Base-by-base conservation (phyloP, 2,329 filamentous ascomycete genomes). In the Clarireedia sp. region DNA sequence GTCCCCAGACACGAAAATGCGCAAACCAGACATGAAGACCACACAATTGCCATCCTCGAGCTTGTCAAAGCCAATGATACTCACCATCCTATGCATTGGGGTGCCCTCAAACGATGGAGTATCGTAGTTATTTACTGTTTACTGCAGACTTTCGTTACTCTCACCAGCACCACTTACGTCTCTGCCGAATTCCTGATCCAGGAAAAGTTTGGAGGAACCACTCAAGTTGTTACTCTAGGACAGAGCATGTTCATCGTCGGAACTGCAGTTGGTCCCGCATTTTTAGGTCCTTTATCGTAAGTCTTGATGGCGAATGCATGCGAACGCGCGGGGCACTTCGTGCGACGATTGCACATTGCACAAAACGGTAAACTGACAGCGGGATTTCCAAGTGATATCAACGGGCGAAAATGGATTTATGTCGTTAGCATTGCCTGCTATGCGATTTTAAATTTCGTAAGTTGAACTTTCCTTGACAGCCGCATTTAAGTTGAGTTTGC, bases 401-500 rank as follows among this genome's bases (percentile, higher is more conserved):
- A 69, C 44, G 72, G 72, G 23, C 68, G 72, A 6, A 74, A 74
- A 68, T 74, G 72, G 72, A 67, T 74, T 40, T 74, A 74, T 53
- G 72, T 74, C 19, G 68, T 53, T 4, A 69, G 74, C 63, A 83
- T 81, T 59, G 59, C 73, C 5, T 71, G 75, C 51, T 81, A 77
- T 46, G 67, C 75, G 14, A 69, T 67, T 14, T 76, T 79, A 51
- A 69, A 74, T 19, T 65, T 82, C 36, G 80, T 72, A 40, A 77
- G 78, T 57, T 14, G 29, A 12, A 4, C 10, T 9, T 33, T 33
- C 29, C 29, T 33, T n/a, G n/a, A n/a, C 29, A 5, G 29, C 29
- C 4, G 29, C 4, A 33, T 14, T 12, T 3, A 3, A 33, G 3
- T 33, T 33, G 29, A 33, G 9, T 33, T 33, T 10, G 29, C 29